Base-by-base conservation (phyloP, 1,284 basidiomycete species). In the Naganishia liquefaciens region DNA sequence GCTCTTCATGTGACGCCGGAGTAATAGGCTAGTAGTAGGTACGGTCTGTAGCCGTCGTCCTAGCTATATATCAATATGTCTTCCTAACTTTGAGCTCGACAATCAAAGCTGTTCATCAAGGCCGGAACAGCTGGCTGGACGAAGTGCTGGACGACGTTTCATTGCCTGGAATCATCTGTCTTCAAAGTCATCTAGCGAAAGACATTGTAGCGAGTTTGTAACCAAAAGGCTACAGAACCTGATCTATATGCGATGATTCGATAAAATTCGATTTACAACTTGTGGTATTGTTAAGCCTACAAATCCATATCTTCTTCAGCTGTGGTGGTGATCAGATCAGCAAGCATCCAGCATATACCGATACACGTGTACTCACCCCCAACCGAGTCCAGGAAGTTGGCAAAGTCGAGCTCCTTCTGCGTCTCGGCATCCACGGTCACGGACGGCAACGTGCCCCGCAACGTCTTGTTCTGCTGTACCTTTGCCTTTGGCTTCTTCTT, bases 341-440 rank as follows among this genome's bases (percentile, higher is more conserved):
- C 25, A 39, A 67, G 63, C 25, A 53, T 6, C n/a, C 27, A 27
- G 47, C 27, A 37, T 6, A 30, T 10, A 19, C 39, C 23, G 17
- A 9, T 17, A 39, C n/a, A n/a, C n/a, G n/a, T n/a, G n/a, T 25
- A 68, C 69, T 73, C 70, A 74, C 73, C 76, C 50, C 76, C 76
- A 55, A 79, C 74, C 28, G 68, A 73, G 25, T 75, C 69, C 54
- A 79, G 70, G 70, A 79, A 79, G 51, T 67, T 74, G 21, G 76
- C 77, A 71, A 79, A 79, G 30, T 79, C 78, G 25, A 69, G 65
- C 68, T 78, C 78, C 69, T 76, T 76, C 68, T 70, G 71, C 53
- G 52, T 63, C n/a, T 73, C 74, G 10, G 70, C 72, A 52, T 76
- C 73, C 64, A 73, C 47, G 17, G 64, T 66, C 19, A 68, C 65